phyloP scores from a whole-genome alignment of 768 basidiomycete species.

The Macrocybe gigantea region DNA sequence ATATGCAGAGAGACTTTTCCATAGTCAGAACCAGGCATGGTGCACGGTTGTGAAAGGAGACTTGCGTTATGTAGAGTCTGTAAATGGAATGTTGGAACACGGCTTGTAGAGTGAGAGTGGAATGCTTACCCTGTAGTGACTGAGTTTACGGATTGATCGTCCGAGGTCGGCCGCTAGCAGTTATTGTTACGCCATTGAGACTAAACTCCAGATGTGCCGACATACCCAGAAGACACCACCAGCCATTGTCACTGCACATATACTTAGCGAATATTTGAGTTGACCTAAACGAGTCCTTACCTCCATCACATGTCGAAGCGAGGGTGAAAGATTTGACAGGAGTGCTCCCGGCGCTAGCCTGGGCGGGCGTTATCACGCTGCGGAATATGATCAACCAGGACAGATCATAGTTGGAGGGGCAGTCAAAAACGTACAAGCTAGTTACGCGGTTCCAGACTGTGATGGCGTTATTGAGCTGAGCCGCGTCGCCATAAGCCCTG shows the following conservation, averaged over 20 bases:
- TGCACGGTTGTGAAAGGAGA: neutral
- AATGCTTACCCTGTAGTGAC: constrained; percentile 42
- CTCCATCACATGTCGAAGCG: constrained; percentile 35
- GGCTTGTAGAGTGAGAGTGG: neutral
- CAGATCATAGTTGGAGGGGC: neutral
- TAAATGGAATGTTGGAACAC: neutral
- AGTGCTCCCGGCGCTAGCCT: constrained; percentile 28
- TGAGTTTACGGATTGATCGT: constrained; percentile 40
- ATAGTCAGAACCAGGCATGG: neutral
- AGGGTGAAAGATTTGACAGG: constrained; percentile 38
- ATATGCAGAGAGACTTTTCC: constrained; percentile 38
- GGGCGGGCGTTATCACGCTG: constrained; percentile 37
- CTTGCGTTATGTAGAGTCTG: constrained; percentile 5
- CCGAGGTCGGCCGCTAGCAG: constrained; percentile 33
- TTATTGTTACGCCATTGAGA: neutral
- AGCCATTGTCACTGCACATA: constrained; percentile 37
- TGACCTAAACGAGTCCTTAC: constrained; percentile 16
- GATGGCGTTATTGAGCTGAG: constrained; percentile 36
- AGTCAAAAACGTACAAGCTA: constrained; percentile 28
- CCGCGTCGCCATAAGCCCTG: constrained; percentile 37
- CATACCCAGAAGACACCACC: constrained; percentile 53
- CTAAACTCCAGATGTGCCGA: neutral
- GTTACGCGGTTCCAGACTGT: constrained; percentile 46
- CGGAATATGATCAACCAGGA: neutral
- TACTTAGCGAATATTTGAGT: neutral